Evolutionary conservation across 2,329 filamentous ascomycete species (phyloP).

Genomic region (Calcarisporium arbuscula): DNA sequence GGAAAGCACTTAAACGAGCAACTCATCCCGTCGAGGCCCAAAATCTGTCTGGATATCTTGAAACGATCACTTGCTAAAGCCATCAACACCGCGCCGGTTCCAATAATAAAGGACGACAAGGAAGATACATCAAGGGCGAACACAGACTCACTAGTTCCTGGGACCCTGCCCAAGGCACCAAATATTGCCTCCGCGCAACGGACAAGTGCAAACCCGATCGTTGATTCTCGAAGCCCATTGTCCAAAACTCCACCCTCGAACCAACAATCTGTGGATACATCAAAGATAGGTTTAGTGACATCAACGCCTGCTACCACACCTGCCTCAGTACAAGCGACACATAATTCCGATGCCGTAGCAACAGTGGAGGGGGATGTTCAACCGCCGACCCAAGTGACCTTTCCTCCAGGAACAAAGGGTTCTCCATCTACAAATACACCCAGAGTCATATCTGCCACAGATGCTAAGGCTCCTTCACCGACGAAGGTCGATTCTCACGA

Average conservation of each 20-base stretch:
- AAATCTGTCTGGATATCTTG: slow-evolving; percentile 36
- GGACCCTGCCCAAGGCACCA: too few relatives aligned
- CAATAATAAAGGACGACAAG: slow-evolving; percentile 9
- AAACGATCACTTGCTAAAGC: slow-evolving; percentile 30
- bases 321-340: too few relatives aligned
- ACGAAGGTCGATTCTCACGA: too few relatives aligned
- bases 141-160: slow-evolving; percentile 9
- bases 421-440: slow-evolving; percentile 12
- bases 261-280: too few relatives aligned
- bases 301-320: too few relatives aligned
- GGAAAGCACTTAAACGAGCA: slow-evolving; percentile 43
- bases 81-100: slow-evolving; percentile 12
- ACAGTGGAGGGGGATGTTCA: slow-evolving; percentile 3
- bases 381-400: slow-evolving; percentile 22
- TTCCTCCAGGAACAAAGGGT: slow-evolving; percentile 25
- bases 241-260: too few relatives aligned
- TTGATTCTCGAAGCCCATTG: too few relatives aligned
- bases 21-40: slow-evolving; percentile 44
- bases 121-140: slow-evolving; percentile 8
- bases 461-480: slow-evolving; percentile 3
- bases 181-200: too few relatives aligned
- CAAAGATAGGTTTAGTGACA: too few relatives aligned
- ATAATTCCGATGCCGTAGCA: too few relatives aligned
- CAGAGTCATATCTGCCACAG: slow-evolving; percentile 2
- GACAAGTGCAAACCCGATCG: too few relatives aligned